Conservation (phyloP, 192 early-diverging fungal genomes). For the Coemansia sp. region DNA sequence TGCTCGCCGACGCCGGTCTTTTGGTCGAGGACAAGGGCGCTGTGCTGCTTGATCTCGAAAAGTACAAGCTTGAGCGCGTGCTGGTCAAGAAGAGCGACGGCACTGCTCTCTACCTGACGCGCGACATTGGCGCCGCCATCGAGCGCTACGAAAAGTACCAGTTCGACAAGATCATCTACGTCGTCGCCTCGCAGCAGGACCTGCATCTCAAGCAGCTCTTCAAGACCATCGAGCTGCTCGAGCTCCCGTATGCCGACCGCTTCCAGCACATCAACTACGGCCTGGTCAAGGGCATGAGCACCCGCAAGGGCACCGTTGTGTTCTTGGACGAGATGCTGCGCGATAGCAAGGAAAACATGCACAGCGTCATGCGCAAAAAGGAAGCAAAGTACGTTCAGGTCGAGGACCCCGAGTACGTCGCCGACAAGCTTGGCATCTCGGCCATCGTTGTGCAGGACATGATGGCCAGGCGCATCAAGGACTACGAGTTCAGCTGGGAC, state of each 20-base stretch:
- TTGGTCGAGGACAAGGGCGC: slow-evolving; percentile 75
- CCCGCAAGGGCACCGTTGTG: slow-evolving; percentile 91
- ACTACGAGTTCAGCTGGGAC: slow-evolving; percentile 90
- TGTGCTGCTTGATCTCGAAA: slow-evolving; percentile 77
- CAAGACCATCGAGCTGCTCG: slow-evolving; percentile 83
- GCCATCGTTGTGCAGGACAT: slow-evolving; percentile 93
- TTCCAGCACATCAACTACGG: slow-evolving; percentile 93
- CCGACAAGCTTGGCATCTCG: slow-evolving; percentile 89
- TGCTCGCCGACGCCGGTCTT: slow-evolving; percentile 71
- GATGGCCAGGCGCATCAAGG: slow-evolving; percentile 83
- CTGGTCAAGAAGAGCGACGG: slow-evolving; percentile 90
- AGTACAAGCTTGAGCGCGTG: slow-evolving; percentile 77
- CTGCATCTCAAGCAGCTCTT: slow-evolving; percentile 93
- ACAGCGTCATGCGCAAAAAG: slow-evolving; percentile 87
- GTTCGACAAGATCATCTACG: slow-evolving; percentile 92
- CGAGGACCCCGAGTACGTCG: slow-evolving; percentile 71
- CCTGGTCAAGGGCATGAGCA: slow-evolving; percentile 92
- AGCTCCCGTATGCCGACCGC: slow-evolving; percentile 75
- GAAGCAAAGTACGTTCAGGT: slow-evolving; percentile 83
- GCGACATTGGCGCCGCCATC: slow-evolving; percentile 94
- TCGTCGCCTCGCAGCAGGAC: slow-evolving; percentile 87
- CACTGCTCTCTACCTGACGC: slow-evolving; percentile 88
- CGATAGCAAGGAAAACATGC: slow-evolving; percentile 83
- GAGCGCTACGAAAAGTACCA: slow-evolving; percentile 83
- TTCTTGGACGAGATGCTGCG: slow-evolving; percentile 94